Evolutionary conservation across 495 filamentous ascomycete genomes (phyloP).

Genomic region (Neurospora discreta): DNA sequence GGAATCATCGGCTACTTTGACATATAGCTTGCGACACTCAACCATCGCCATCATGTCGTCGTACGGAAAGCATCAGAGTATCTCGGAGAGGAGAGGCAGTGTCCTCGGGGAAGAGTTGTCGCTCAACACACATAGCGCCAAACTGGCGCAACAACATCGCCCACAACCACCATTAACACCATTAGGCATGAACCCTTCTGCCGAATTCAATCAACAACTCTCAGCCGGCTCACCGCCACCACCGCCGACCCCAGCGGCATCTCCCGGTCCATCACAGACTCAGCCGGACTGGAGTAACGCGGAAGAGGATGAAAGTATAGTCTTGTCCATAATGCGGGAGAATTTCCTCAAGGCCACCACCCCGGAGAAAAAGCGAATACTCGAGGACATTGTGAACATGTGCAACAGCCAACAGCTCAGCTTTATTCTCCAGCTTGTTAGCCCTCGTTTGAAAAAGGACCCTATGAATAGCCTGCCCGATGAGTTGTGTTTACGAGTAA

Average conservation of each 20-base stretch:
- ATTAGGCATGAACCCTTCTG: constrained; percentile 41
- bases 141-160: constrained; percentile 34
- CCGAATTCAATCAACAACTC: constrained; percentile 42
- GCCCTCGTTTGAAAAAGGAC: constrained; percentile 87
- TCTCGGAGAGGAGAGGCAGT: constrained; percentile 34
- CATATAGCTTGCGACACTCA: neutral
- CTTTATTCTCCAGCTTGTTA: constrained; percentile 88
- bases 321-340: constrained; percentile 36
- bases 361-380: constrained; percentile 45
- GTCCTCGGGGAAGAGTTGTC: constrained; percentile 32
- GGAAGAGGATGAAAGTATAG: constrained; percentile 41
- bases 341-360: constrained; percentile 41
- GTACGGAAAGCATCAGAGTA: constrained; percentile 28
- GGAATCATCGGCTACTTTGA: neutral
- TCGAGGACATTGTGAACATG: constrained; percentile 77
- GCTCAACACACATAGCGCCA: constrained; percentile 32
- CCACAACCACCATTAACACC: constrained; percentile 46
- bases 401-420: constrained; percentile 91
- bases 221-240: constrained; percentile 41
- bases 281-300: constrained; percentile 43
- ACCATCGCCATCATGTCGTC: constrained; percentile 22
- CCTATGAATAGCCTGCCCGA: constrained; percentile 82
- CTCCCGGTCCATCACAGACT: constrained; percentile 41
- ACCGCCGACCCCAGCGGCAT: constrained; percentile 46
- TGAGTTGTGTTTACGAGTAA: constrained; percentile 80